Evolutionary conservation across 257 asterid genomes (phyloP).

Genomic region (Buddleja alternifolia): DNA sequence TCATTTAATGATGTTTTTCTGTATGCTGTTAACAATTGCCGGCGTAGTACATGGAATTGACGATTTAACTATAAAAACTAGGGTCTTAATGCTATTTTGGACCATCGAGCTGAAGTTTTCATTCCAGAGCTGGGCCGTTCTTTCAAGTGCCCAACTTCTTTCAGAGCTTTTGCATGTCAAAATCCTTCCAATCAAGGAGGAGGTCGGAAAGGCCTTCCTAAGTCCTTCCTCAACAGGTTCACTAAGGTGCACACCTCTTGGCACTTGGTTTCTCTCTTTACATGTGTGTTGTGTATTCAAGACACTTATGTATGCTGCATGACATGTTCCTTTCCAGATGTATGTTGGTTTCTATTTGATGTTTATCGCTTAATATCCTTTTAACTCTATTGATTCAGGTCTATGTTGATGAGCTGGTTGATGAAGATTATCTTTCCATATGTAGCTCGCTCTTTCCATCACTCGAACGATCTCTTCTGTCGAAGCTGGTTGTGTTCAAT

Average conservation of each 20-base stretch:
- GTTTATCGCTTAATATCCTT: slow-evolving; percentile 8
- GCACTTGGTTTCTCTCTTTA: neutral
- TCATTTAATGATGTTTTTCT: neutral
- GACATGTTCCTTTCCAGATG: slow-evolving; percentile 14
- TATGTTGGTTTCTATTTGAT: neutral
- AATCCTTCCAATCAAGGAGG: slow-evolving; percentile 97
- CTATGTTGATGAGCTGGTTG: slow-evolving; percentile 84
- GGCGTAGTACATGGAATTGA: slow-evolving; percentile 25
- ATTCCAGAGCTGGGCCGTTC: slow-evolving; percentile 90
- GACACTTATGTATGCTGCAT: slow-evolving; percentile 3
- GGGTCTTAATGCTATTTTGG: slow-evolving; percentile 97
- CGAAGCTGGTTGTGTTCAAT: slow-evolving; percentile 69
- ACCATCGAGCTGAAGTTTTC: slow-evolving; percentile 97
- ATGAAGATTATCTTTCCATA: slow-evolving; percentile 81
- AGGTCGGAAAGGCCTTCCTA: slow-evolving; percentile 96
- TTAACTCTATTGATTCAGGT: slow-evolving; percentile 55
- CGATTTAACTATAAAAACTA: slow-evolving; percentile 29
- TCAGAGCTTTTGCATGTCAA: slow-evolving; percentile 96
- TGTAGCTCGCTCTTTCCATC: slow-evolving; percentile 77
- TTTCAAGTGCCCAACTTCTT: slow-evolving; percentile 84
- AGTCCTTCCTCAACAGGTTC: slow-evolving; percentile 94
- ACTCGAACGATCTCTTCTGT: slow-evolving; percentile 51
- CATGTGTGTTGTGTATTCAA: slow-evolving; percentile 15
- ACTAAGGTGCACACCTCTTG: slow-evolving; percentile 65
- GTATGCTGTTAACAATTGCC: slow-evolving; percentile 6